Evolutionary conservation across 2,329 filamentous ascomycete species (phyloP), one percentile per base, ranked within the genome.

Genomic region (Fusarium camptoceras): DNA sequence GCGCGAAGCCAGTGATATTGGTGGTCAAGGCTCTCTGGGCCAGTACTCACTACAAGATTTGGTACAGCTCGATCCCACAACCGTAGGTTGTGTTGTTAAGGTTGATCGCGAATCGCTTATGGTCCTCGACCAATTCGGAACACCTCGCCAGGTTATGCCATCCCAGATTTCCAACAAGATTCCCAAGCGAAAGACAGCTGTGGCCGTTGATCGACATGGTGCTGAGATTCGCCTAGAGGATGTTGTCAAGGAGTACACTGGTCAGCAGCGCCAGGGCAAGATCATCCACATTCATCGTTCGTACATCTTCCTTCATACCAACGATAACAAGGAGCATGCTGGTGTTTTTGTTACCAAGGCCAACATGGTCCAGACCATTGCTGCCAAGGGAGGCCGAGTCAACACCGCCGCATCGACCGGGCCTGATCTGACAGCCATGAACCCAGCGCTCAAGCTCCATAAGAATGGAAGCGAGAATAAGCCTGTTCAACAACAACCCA

Each of bases 241-340:
- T 78, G 94, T 94, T 3, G 93, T 99, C 63, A 95, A 95, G 75
- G 96, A 99, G 80, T 89, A 91, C 64, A 91, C 91, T 22, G 96
- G 95, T 34, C 94, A 97, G 81, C 89, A 91, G 72, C 91, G 94
- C 58, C 90, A 91, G 74, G 96, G 96, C 73, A 93, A 93, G 73
- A 97, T 99, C 71, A 88, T 97, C 59, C 95, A 98, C 79, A 94
- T 99, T 59, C 91, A 98, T 79, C 91, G 96, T 53, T 94, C 93
- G n/a, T 97, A 90, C 77, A 88, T 98, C 20, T 99, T 97, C 83
- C 84, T 97, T 57, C 93, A 97, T 77, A 97, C 93, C 77, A 91
- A 94, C 66, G 88, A 92, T 46, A 90, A 91, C 56, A 92, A 90
- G 44, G 94, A 98, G 77, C 97, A 98, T 76, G 91, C 93, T 1